phyloP scores from a whole-genome alignment of 1,139 yeast species.

The Debaryomycetaceae sp. region DNA sequence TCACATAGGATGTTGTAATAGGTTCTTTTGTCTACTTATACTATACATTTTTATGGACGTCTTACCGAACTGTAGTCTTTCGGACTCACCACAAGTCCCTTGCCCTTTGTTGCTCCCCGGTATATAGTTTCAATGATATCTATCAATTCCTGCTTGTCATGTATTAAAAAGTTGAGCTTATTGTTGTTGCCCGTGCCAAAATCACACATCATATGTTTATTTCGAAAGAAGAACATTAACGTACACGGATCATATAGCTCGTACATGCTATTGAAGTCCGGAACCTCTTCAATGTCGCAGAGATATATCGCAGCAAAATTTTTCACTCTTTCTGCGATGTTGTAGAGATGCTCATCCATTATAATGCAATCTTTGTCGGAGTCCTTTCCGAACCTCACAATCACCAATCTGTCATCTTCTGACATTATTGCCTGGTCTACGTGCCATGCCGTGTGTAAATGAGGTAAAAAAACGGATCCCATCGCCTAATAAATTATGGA shows the following conservation, averaged over 20 bases:
- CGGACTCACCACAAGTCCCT: slow-evolving; percentile 88
- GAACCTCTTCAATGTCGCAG: slow-evolving; percentile 85
- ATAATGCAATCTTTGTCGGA: slow-evolving; percentile 75
- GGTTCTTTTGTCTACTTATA: not conserved
- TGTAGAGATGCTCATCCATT: slow-evolving; percentile 82
- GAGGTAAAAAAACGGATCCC: slow-evolving; percentile 89
- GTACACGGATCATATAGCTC: slow-evolving; percentile 90
- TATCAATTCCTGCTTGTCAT: slow-evolving; percentile 83
- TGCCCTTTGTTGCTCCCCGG: slow-evolving; percentile 89
- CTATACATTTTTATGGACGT: slow-evolving; percentile 5
- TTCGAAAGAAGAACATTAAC: slow-evolving; percentile 88
- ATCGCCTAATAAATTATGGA: slow-evolving; percentile 23
- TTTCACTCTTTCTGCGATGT: slow-evolving; percentile 76
- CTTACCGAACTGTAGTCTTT: slow-evolving; percentile 47
- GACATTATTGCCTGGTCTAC: slow-evolving; percentile 90
- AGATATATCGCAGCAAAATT: slow-evolving; percentile 87
- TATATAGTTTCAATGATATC: slow-evolving; percentile 88
- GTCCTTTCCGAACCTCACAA: slow-evolving; percentile 84
- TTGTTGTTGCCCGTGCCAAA: slow-evolving; percentile 98
- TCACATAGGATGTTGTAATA: not conserved
- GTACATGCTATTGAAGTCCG: slow-evolving; percentile 90
- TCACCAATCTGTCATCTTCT: slow-evolving; percentile 85
- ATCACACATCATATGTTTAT: slow-evolving; percentile 97
- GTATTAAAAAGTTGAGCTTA: slow-evolving; percentile 75
- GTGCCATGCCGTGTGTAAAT: slow-evolving; percentile 85